These are phyloP conservation scores for Cyamopsis tetragonoloba DNA, from an alignment of 306 rosid genomes.

Conservation along the genomic window DNA sequence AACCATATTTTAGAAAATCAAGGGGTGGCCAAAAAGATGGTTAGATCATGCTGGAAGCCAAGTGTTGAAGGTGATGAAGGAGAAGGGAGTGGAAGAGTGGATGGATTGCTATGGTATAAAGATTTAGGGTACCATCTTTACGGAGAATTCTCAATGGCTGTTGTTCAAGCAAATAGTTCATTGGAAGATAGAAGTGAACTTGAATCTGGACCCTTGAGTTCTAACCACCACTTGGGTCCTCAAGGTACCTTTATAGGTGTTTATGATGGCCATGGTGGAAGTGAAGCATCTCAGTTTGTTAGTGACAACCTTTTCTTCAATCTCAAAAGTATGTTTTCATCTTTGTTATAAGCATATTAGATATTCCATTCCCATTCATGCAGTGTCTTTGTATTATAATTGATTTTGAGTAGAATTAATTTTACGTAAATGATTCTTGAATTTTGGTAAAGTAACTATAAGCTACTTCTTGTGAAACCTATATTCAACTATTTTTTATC, in stretches of 20 bases:
- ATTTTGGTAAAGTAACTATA: too few relatives aligned
- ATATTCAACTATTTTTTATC: too few relatives aligned
- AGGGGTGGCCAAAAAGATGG: conserved; percentile 46
- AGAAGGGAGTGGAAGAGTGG: conserved; percentile 56
- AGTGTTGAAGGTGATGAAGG: conserved; percentile 57
- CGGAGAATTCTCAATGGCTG: conserved; percentile 94
- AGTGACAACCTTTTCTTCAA: conserved; percentile 65
- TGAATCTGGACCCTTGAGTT: conserved; percentile 75
- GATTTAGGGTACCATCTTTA: conserved; percentile 79
- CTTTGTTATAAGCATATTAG: neutral
- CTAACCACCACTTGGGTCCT: conserved; percentile 45
- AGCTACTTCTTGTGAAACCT: too few relatives aligned
- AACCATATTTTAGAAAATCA: neutral
- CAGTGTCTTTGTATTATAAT: too few relatives aligned
- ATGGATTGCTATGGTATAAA: conserved; percentile 79
- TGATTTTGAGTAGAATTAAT: too few relatives aligned
- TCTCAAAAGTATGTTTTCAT: conserved; percentile 61
- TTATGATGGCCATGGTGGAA: conserved; percentile 95
- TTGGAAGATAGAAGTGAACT: conserved; percentile 87
- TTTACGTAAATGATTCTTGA: too few relatives aligned
- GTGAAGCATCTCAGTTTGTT: conserved; percentile 78
- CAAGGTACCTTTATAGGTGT: conserved; percentile 83
- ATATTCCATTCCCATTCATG: too few relatives aligned
- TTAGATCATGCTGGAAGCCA: conserved; percentile 75
- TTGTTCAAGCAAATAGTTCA: conserved; percentile 70